Evolutionary conservation across 139 green algal species (phyloP).

Genomic region (Asterochloris sp.): DNA sequence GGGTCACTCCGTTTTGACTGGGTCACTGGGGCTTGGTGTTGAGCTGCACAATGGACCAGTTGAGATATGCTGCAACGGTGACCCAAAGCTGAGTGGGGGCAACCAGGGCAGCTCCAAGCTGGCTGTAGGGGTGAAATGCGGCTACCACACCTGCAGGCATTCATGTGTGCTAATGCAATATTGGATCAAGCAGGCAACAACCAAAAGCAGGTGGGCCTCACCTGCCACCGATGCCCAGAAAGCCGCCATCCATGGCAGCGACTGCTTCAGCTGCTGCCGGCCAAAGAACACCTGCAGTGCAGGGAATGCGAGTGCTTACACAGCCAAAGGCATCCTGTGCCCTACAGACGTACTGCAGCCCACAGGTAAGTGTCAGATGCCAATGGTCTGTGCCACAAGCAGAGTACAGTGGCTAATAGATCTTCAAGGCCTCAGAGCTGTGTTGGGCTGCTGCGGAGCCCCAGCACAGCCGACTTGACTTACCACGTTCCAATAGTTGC

Average conservation of each 20-base stretch:
- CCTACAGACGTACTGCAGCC: no score
- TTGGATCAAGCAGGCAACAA: neutral
- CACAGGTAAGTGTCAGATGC: no score
- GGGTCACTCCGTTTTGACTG: neutral
- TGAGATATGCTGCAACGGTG: conserved; percentile 57
- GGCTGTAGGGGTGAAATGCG: conserved; percentile 28
- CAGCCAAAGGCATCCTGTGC: no score
- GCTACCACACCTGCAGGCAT: conserved; percentile 26
- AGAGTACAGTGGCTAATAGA: neutral
- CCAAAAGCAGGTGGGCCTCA: neutral
- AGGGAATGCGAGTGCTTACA: no score
- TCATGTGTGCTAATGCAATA: no score
- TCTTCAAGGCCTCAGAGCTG: neutral
- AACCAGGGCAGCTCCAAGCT: conserved; percentile 37
- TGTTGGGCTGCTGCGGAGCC: neutral
- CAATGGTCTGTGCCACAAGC: neutral
- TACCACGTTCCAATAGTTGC: conserved; percentile 58
- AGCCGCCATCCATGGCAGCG: conserved; percentile 53
- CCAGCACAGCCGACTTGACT: neutral
- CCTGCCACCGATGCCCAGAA: conserved; percentile 55
- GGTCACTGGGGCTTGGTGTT: conserved; percentile 14
- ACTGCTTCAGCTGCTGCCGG: conserved; percentile 41
- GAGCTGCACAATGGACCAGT: conserved; percentile 60
- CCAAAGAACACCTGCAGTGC: conserved; percentile 55
- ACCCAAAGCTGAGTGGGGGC: conserved; percentile 58